Percentiles rank a stretch among this genome's conserved stretches.
Evolutionary conservation across 192 early-diverging fungal species (phyloP).

Genomic region (Oehlia diaphana): DNA sequence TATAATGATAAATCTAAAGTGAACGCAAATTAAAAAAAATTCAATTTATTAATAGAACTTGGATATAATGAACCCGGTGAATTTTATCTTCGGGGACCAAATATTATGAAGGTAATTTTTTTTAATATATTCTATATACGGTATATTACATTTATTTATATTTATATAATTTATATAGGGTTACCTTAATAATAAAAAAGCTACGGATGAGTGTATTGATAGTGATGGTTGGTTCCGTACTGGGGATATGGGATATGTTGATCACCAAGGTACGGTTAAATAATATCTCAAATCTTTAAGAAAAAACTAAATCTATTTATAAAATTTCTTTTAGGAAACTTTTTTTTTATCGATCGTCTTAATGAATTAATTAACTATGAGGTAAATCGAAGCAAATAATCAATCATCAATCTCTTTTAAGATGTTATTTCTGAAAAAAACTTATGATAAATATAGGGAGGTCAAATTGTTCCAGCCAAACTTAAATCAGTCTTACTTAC

Average conservation of each 20-base stretch:
- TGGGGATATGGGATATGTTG: slow-evolving; percentile 74
- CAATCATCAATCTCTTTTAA: background rate
- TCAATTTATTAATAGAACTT: slow-evolving; percentile 39
- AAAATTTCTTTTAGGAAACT: slow-evolving; percentile 42
- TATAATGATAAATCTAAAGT: too few species aligned
- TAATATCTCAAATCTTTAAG: too few species aligned
- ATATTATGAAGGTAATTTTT: slow-evolving; percentile 68
- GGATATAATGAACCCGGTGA: slow-evolving; percentile 67
- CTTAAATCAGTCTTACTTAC: slow-evolving; percentile 73
- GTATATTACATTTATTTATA: background rate
- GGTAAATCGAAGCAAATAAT: slow-evolving; percentile 38
- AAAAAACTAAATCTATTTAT: too few species aligned
- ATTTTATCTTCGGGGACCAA: slow-evolving; percentile 85
- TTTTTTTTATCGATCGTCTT: slow-evolving; percentile 72
- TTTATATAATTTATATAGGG: slow-evolving; percentile 33
- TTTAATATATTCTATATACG: too few species aligned
- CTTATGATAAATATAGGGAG: slow-evolving; percentile 29
- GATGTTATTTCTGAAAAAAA: background rate
- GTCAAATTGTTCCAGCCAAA: slow-evolving; percentile 83
- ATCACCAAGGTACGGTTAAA: slow-evolving; percentile 60
- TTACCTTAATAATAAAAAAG: slow-evolving; percentile 77
- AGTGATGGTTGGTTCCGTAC: slow-evolving; percentile 79
- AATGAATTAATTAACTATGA: slow-evolving; percentile 97
- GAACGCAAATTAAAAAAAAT: background rate
- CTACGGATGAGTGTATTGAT: slow-evolving; percentile 72